Conservation (phyloP, 2,329 filamentous ascomycete species). For the Fusarium floridanum region DNA sequence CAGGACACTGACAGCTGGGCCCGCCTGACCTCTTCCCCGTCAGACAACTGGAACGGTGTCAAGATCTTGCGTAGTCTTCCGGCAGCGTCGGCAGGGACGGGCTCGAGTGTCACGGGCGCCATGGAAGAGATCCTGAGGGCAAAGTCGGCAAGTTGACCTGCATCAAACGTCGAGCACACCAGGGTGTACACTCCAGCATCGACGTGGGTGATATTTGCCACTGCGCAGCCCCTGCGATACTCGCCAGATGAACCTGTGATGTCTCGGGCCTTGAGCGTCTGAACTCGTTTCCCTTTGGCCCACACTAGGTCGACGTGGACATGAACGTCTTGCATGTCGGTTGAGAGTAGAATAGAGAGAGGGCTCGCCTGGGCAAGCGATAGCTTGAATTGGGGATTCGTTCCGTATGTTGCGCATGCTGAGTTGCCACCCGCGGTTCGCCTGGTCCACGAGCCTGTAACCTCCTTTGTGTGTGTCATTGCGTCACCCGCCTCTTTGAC, state of each 20-base stretch:
- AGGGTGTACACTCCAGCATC: constrained; percentile 85
- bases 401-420: constrained; percentile 79
- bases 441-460: constrained; percentile 78
- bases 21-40: constrained; percentile 56
- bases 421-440: constrained; percentile 88
- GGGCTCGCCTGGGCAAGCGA: constrained; percentile 67
- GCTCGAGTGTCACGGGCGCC: constrained; percentile 65
- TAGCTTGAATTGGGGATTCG: constrained; percentile 89
- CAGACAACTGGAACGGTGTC: constrained; percentile 65
- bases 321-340: constrained; percentile 74
- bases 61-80: constrained; percentile 77
- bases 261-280: constrained; percentile 78
- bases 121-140: constrained; percentile 79
- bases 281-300: constrained; percentile 78
- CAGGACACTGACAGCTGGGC: constrained; percentile 56
- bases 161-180: constrained; percentile 91
- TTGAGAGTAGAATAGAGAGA: constrained; percentile 81
- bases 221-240: constrained; percentile 83
- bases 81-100: constrained; percentile 79
- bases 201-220: constrained; percentile 72
- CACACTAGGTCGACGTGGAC: constrained; percentile 89
- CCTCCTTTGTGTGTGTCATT: constrained; percentile 70
- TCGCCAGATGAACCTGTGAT: constrained; percentile 88
- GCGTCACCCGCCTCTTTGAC: constrained; percentile 72
- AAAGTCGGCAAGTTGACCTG: constrained; percentile 81